Evolutionary conservation across 768 basidiomycete genomes (phyloP), one percentile per base, ranked within the genome.

Genomic region (Trametes gibbosa): DNA sequence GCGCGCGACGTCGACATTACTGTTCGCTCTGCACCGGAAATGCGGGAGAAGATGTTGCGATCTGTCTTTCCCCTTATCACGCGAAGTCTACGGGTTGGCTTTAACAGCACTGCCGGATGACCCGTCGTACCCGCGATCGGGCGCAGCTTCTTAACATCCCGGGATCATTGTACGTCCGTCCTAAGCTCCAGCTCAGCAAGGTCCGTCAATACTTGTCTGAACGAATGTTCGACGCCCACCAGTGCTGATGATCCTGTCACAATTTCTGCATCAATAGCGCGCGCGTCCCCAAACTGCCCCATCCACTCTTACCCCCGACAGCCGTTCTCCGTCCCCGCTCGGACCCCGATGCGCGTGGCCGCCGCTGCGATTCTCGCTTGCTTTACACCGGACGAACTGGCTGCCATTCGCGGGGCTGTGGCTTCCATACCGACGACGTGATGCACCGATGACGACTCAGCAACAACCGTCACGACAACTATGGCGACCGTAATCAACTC

Each of bases 381-480:
- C 37, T 40, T 40, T 10, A 32, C n/a, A 32, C 29, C 10, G 19
- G 5, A 27, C 27, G 34, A 23, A 27, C 37, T n/a, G 35, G n/a
- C 17, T 25, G 32, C 34, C 34, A 25, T 25, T 47, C 41, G 9
- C 27, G 59, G 32, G 59, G 59, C 59, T 56, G 59, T 61, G 54
- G 54, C 48, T 13, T n/a, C 42, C 21, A 17, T 7, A 42, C 34
- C 25, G 25, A 52, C 59, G 50, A 61, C 53, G 42, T 61, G 53
- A 55, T 51, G 53, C 41, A 61, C 47, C 45, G 46, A 46, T 12
- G 21, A 35, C 21, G 39, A 25, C 49, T 43, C 49, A 43, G 43
- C 59, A 52, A 61, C 59, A 43, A 53, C 50, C 53, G 53, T 61
- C 53, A 52, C 53, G 53, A 56, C 59, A 17, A 37, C 59, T 54